Evolutionary conservation across 2,329 filamentous ascomycete species (phyloP).

Genomic region (Fusarium miscanthi): DNA sequence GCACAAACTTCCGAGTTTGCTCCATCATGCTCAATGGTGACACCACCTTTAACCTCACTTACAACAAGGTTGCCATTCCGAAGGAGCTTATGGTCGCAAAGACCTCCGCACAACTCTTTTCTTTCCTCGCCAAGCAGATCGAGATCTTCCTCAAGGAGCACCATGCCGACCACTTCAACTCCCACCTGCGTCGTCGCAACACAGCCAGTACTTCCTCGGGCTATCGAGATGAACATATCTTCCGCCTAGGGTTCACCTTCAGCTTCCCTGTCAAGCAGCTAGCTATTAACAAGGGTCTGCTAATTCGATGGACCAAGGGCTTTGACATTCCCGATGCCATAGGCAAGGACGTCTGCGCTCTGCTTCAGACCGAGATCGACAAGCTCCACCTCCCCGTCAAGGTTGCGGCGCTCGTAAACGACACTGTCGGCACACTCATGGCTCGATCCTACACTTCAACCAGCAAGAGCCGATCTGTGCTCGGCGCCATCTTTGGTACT

Average conservation of each 20-base stretch:
- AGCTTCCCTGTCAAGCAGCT: conserved; percentile 95
- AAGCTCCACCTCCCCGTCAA: conserved; percentile 86
- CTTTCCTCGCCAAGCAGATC: conserved; percentile 93
- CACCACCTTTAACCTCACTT: conserved; percentile 92
- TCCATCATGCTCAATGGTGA: conserved; percentile 94
- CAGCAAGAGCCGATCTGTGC: conserved; percentile 83
- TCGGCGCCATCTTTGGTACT: conserved; percentile 98
- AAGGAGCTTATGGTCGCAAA: conserved; percentile 90
- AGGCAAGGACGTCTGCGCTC: conserved; percentile 91
- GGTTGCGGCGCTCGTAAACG: conserved; percentile 96
- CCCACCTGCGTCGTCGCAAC: conserved; percentile 72
- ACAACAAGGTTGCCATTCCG: conserved; percentile 92
- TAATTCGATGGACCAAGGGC: conserved; percentile 98
- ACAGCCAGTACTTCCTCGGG: conserved; percentile 69
- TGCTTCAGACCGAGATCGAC: conserved; percentile 92
- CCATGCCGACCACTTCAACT: conserved; percentile 86
- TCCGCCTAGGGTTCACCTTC: conserved; percentile 98
- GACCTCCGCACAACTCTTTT: conserved; percentile 87
- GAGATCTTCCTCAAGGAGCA: conserved; percentile 87
- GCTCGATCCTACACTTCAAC: conserved; percentile 94
- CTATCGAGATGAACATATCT: conserved; percentile 78
- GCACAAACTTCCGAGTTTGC: conserved; percentile 98
- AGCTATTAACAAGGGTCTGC: conserved; percentile 92
- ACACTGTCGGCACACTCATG: conserved; percentile 98
- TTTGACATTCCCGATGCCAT: conserved; percentile 96